phyloP scores from a whole-genome alignment of 768 basidiomycete genomes.

The Tephrocybe sp. region DNA sequence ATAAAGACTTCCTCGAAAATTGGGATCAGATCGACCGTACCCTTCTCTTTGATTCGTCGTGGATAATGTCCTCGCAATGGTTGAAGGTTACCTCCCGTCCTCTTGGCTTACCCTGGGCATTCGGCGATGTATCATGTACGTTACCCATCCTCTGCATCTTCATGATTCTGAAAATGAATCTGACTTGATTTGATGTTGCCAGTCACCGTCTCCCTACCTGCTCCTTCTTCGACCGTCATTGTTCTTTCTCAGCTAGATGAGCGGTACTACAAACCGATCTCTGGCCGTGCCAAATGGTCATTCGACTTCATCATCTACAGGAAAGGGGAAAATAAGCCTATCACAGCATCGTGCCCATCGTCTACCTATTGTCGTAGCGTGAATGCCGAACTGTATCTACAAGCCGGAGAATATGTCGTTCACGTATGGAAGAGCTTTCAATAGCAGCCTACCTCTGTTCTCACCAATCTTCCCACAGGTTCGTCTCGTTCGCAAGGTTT shows the following conservation, averaged over 20 bases:
- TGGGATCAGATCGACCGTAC: conserved; percentile 39
- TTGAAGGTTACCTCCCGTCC: conserved; percentile 28
- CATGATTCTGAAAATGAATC: background rate
- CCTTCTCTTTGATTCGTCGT: conserved; percentile 34
- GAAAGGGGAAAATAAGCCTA: conserved; percentile 24
- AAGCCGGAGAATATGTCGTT: conserved; percentile 26
- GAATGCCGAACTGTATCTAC: conserved; percentile 23
- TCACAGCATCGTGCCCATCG: conserved; percentile 18
- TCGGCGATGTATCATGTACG: conserved; percentile 40
- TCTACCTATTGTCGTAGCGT: conserved; percentile 21
- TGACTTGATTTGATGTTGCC: background rate
- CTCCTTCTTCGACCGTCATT: conserved; percentile 28
- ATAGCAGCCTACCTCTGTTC: background rate
- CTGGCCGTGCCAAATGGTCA: conserved; percentile 22
- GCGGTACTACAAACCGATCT: conserved; percentile 30
- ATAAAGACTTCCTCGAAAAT: conserved; percentile 33
- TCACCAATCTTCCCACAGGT: conserved; percentile 5
- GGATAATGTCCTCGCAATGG: conserved; percentile 42
- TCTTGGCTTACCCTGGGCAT: conserved; percentile 32
- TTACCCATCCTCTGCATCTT: background rate
- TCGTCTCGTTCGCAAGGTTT: conserved; percentile 13
- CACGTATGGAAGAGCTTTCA: conserved; percentile 17
- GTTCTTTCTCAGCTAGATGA: conserved; percentile 35
- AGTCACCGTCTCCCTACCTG: conserved; percentile 34
- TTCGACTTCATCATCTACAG: conserved; percentile 37